Conservation (phyloP, 2,329 filamentous ascomycete genomes). For the Beauveria scarabaeidicola region DNA sequence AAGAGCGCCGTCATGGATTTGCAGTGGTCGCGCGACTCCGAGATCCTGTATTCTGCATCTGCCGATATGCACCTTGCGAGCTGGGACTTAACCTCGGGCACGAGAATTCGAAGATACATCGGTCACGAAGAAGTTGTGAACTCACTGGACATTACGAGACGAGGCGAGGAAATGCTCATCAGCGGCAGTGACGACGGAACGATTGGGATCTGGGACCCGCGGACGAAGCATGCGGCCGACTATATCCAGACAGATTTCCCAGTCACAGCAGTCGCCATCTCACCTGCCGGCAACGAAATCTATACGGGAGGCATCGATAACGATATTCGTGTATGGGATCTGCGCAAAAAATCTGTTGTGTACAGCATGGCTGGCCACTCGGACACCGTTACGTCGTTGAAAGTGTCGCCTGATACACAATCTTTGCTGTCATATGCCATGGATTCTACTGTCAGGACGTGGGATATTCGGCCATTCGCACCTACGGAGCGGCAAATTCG, state of each 20-base stretch:
- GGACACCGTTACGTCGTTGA: constrained; percentile 83
- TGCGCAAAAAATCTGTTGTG: constrained; percentile 80
- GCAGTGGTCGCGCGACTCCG: constrained; percentile 93
- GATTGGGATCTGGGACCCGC: constrained; percentile 92
- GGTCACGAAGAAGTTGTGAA: constrained; percentile 98
- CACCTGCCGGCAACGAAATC: constrained; percentile 90
- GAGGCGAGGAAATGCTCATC: constrained; percentile 83
- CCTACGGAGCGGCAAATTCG: constrained; percentile 75
- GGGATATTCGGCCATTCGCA: constrained; percentile 94
- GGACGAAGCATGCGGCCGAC: constrained; percentile 79
- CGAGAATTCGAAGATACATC: constrained; percentile 80
- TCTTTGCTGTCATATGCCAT: constrained; percentile 85
- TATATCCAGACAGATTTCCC: constrained; percentile 89
- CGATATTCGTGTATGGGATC: constrained; percentile 93
- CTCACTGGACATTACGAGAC: constrained; percentile 74
- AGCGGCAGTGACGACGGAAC: constrained; percentile 90
- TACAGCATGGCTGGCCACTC: constrained; percentile 85
- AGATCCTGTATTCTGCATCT: constrained; percentile 83
- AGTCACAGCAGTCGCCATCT: constrained; percentile 82
- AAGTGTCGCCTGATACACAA: constrained; percentile 89
- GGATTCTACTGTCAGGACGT: constrained; percentile 88
- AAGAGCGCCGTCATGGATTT: constrained; percentile 85
- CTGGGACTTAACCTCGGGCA: constrained; percentile 91
- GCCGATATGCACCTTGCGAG: constrained; percentile 89
- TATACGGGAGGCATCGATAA: constrained; percentile 95